Evolutionary conservation across 768 basidiomycete genomes (phyloP).

Genomic region (Tulasnella sp.): DNA sequence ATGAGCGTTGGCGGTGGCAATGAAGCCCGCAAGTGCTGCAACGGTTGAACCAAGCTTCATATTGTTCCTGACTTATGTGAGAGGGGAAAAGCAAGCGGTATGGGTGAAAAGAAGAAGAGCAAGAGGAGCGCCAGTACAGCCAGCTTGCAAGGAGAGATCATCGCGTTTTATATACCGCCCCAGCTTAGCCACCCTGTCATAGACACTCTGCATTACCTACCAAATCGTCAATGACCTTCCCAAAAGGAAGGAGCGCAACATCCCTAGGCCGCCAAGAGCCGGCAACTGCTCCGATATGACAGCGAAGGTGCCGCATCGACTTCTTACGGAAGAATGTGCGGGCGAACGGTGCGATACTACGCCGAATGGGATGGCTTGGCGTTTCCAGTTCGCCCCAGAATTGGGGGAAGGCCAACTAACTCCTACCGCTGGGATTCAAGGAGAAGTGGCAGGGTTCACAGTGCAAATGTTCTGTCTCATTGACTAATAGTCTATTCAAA

Average conservation of each 20-base stretch:
- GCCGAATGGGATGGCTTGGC: background rate
- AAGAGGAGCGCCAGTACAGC: background rate
- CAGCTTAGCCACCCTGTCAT: background rate
- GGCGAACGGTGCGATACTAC: background rate
- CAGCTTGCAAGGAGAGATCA: background rate
- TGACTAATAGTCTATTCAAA: conserved; percentile 5
- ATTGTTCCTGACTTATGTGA: background rate
- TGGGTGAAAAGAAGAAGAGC: background rate
- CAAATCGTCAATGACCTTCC: background rate
- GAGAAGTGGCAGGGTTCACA: background rate
- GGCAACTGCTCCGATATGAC: background rate
- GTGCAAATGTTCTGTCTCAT: background rate
- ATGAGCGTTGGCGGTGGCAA: conserved; percentile 41
- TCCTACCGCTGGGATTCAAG: background rate
- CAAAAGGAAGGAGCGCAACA: background rate
- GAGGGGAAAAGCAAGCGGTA: background rate
- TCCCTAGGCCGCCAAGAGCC: background rate
- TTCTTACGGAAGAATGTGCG: background rate
- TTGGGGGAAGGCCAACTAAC: background rate
- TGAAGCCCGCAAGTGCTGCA: conserved; percentile 8
- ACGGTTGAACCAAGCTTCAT: background rate
- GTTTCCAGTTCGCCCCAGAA: background rate
- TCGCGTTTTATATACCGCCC: background rate
- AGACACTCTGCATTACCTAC: background rate
- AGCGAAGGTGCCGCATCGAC: background rate